Evolutionary conservation across 768 basidiomycete species (phyloP).

Genomic region (Auricularia cornea): DNA sequence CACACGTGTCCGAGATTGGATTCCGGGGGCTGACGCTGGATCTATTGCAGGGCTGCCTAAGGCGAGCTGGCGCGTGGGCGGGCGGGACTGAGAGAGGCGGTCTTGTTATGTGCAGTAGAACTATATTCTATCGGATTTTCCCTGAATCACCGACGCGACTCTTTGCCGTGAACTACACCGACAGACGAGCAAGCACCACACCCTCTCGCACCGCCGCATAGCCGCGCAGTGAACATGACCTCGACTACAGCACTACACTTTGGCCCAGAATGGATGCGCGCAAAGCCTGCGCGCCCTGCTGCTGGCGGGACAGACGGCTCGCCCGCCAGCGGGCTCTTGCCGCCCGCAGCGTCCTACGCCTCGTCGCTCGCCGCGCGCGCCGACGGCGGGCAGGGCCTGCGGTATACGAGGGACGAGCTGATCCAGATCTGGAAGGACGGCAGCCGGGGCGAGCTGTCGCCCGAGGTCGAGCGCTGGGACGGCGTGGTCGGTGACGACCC

Average conservation of each 20-base stretch:
- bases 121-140: neutral
- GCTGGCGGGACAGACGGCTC: constrained; percentile 19
- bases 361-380: neutral
- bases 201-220: neutral
- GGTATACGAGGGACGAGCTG: constrained; percentile 80
- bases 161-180: neutral
- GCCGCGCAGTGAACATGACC: neutral
- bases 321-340: neutral
- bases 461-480: constrained; percentile 86
- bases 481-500: constrained; percentile 76
- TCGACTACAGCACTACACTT: constrained; percentile 70
- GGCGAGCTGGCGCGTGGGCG: neutral
- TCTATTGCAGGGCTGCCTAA: neutral
- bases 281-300: constrained; percentile 52
- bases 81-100: neutral
- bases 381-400: constrained; percentile 31
- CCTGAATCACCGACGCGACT: neutral
- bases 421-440: constrained; percentile 77
- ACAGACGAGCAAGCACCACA: neutral
- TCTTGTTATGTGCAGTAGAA: neutral
- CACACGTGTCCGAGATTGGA: neutral
- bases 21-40: neutral
- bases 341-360: neutral
- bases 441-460: constrained; percentile 61
- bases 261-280: constrained; percentile 90